phyloP scores from a whole-genome alignment of 352 stramenopile species.

The Lagenidium giganteum region DNA sequence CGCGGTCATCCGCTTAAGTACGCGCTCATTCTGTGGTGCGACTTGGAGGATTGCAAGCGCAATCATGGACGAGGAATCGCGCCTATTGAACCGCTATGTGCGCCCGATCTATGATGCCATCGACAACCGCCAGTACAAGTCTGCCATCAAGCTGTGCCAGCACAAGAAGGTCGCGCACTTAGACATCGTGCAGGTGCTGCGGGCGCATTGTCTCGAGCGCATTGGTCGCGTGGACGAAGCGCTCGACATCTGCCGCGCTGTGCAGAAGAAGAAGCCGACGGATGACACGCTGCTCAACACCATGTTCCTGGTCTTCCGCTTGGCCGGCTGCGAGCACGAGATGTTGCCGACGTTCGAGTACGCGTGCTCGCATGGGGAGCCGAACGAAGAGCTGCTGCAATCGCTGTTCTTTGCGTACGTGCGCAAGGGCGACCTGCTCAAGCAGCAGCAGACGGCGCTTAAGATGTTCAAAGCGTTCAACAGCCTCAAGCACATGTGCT shows the following conservation, averaged over 20 bases:
- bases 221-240: conserved; percentile 62
- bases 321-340: conserved; percentile 62
- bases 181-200: conserved; percentile 81
- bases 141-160: conserved; percentile 71
- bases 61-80: conserved; percentile 48
- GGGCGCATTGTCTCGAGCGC: conserved; percentile 81
- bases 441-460: conserved; percentile 84
- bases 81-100: conserved; percentile 69
- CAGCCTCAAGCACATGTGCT: conserved; percentile 77
- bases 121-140: conserved; percentile 75
- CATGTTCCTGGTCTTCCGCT: conserved; percentile 81
- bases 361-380: conserved; percentile 41
- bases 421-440: conserved; percentile 59
- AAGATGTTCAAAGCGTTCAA: conserved; percentile 83
- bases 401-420: conserved; percentile 72
- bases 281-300: conserved; percentile 83
- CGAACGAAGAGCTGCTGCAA: conserved; percentile 67
- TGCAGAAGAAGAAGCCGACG: conserved; percentile 61
- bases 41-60: too few species aligned
- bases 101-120: conserved; percentile 85
- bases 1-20: too few species aligned
- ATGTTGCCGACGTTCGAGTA: conserved; percentile 78
- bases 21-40: too few species aligned
- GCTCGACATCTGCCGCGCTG: conserved; percentile 57
- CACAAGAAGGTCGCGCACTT: conserved; percentile 77